Evolutionary conservation across 2,329 filamentous ascomycete genomes (phyloP).

Genomic region (Xylariaceae sp.): DNA sequence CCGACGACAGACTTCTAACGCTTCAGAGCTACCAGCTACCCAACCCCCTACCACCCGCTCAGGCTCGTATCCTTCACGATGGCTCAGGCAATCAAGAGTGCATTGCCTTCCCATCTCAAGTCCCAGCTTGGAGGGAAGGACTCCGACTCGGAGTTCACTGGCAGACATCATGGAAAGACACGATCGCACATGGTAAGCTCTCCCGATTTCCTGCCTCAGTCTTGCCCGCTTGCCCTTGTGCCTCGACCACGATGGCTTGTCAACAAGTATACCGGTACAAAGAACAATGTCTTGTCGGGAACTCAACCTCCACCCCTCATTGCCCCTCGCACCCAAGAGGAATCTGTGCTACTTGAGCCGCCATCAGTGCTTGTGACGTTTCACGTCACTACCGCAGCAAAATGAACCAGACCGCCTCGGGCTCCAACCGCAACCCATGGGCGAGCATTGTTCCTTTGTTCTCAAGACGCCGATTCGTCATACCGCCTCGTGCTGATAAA

Average conservation of each 20-base stretch:
- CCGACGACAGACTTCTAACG: no score
- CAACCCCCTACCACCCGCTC: background rate
- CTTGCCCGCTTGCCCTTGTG: conserved; percentile 2
- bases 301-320: background rate
- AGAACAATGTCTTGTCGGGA: background rate
- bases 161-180: conserved; percentile 79
- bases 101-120: conserved; percentile 83
- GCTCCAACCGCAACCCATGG: no score
- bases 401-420: no score
- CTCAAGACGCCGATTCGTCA: background rate
- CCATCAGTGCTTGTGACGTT: no score
- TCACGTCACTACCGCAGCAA: no score
- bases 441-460: background rate
- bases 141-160: conserved; percentile 50
- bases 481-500: background rate
- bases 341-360: no score
- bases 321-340: background rate
- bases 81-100: conserved; percentile 69
- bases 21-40: no score
- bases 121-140: conserved; percentile 45
- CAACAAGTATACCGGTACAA: conserved; percentile 7
- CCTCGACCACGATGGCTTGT: conserved; percentile 3
- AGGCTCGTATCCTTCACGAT: conserved; percentile 41
- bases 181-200: conserved; percentile 79
- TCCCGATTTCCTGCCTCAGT: conserved; percentile 5